These are phyloP conservation scores for Colletotrichum sp. DNA, from an alignment of 2,329 filamentous ascomycete genomes.

Conservation along the genomic window DNA sequence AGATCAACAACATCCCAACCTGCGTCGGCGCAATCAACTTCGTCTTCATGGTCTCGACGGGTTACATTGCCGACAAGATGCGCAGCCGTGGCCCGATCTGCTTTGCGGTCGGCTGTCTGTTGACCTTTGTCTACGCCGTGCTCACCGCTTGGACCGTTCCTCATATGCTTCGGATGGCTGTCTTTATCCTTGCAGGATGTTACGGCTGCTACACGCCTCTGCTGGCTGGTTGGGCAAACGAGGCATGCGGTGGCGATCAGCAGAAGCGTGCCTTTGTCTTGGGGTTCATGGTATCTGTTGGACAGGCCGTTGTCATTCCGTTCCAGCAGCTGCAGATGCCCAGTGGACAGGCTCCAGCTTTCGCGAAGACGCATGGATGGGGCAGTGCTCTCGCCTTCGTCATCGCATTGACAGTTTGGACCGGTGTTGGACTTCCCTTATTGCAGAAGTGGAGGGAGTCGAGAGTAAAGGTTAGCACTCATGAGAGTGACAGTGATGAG, in stretches of 20 bases:
- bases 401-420: slow-evolving; percentile 37
- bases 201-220: slow-evolving; percentile 48
- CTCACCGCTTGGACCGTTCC: slow-evolving; percentile 42
- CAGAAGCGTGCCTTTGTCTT: slow-evolving; percentile 47
- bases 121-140: slow-evolving; percentile 40
- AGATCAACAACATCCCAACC: slow-evolving; percentile 52
- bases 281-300: slow-evolving; percentile 41
- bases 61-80: slow-evolving; percentile 39
- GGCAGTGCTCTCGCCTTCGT: slow-evolving; percentile 35
- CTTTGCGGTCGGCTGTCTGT: slow-evolving; percentile 35
- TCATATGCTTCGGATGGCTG: slow-evolving; percentile 40
- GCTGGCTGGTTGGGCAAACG: slow-evolving; percentile 44
- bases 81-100: slow-evolving; percentile 40
- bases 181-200: slow-evolving; percentile 42
- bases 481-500: slow-evolving; percentile 12
- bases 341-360: slow-evolving; percentile 38
- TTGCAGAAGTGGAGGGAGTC: slow-evolving; percentile 24
- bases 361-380: slow-evolving; percentile 40
- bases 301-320: slow-evolving; percentile 40
- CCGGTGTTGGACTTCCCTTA: slow-evolving; percentile 31
- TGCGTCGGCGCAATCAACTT: slow-evolving; percentile 47
- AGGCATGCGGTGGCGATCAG: slow-evolving; percentile 44
- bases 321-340: slow-evolving; percentile 44
- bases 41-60: slow-evolving; percentile 42
- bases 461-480: not conserved